Percentiles rank a stretch among this genome's conserved stretches.
These are phyloP conservation scores for Microsporum audouinii DNA, from an alignment of 2,329 filamentous ascomycete species.

Conservation along the genomic window DNA sequence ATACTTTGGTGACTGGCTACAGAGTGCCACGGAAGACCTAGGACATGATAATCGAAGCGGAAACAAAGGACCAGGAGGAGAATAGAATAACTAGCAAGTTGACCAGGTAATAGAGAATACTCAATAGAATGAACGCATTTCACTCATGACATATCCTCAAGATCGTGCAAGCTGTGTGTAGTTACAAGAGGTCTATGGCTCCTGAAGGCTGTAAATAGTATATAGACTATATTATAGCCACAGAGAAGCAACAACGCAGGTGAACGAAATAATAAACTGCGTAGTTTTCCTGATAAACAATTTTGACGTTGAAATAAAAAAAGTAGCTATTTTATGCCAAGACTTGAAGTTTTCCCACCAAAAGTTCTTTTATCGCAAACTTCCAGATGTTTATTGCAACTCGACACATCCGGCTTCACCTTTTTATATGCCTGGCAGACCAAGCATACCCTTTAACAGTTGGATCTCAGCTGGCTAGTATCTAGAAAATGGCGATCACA, in stretches of 20 bases:
- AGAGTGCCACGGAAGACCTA: background rate
- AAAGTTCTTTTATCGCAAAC: background rate
- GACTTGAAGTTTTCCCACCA: background rate
- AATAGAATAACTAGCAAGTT: background rate
- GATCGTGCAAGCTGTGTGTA: too few species aligned
- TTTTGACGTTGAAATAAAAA: too few species aligned
- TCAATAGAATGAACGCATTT: background rate
- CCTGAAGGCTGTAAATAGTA: too few species aligned
- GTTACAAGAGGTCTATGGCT: too few species aligned
- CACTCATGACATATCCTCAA: too few species aligned
- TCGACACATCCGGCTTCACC: background rate
- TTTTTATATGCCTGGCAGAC: too few species aligned
- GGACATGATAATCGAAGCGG: background rate
- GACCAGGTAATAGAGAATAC: background rate
- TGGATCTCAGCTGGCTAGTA: background rate
- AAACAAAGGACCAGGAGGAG: background rate
- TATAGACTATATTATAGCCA: too few species aligned
- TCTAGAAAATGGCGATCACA: constrained; percentile 40
- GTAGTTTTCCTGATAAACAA: too few species aligned
- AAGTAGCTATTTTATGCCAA: background rate
- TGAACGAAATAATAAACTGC: too few species aligned
- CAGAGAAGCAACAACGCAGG: too few species aligned
- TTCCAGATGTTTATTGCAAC: background rate
- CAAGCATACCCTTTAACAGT: too few species aligned
- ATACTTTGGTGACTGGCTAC: background rate